phyloP scores from a whole-genome alignment of 2,329 filamentous ascomycete species.

The Cadophora luteo-olivacea region DNA sequence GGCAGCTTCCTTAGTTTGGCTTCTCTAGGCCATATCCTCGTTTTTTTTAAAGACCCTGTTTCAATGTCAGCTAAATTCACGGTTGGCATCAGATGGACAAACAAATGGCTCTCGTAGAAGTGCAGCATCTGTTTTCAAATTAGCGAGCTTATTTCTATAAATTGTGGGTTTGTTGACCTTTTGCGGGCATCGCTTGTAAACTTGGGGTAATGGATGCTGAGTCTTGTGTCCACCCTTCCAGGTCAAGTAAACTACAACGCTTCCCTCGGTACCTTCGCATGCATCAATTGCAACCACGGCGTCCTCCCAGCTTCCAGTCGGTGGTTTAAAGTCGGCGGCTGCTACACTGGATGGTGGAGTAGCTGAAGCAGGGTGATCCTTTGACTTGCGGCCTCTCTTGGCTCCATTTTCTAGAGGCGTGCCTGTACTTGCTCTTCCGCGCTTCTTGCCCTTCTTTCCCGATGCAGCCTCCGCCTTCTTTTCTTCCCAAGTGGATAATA shows the following conservation, averaged over 20 bases:
- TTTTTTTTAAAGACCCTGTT: conserved; percentile 39
- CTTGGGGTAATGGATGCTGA: conserved; percentile 70
- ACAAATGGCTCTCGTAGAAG: conserved; percentile 58
- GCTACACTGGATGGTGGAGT: conserved; percentile 55
- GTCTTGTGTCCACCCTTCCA: conserved; percentile 80
- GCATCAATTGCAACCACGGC: conserved; percentile 74
- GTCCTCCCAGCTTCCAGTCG: conserved; percentile 79
- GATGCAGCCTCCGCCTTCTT: conserved; percentile 49
- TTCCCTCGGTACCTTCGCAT: conserved; percentile 68
- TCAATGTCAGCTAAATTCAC: conserved; percentile 25
- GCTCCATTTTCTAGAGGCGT: conserved; percentile 38
- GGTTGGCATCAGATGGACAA: conserved; percentile 26
- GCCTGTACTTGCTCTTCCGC: conserved; percentile 54
- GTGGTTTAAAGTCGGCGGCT: conserved; percentile 64
- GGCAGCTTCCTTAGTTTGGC: neutral
- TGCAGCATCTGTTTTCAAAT: conserved; percentile 49
- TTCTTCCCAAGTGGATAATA: conserved; percentile 53
- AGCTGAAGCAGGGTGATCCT: conserved; percentile 53
- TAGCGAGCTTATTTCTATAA: conserved; percentile 18
- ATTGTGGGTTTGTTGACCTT: conserved; percentile 57
- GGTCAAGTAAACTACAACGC: conserved; percentile 70
- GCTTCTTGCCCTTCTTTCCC: conserved; percentile 63
- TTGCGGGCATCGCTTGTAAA: conserved; percentile 80
- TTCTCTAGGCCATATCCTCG: conserved; percentile 11
- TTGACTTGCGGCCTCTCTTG: conserved; percentile 41